phyloP scores from a whole-genome alignment of 257 asterid species.

The Ligustrum vulgare region DNA sequence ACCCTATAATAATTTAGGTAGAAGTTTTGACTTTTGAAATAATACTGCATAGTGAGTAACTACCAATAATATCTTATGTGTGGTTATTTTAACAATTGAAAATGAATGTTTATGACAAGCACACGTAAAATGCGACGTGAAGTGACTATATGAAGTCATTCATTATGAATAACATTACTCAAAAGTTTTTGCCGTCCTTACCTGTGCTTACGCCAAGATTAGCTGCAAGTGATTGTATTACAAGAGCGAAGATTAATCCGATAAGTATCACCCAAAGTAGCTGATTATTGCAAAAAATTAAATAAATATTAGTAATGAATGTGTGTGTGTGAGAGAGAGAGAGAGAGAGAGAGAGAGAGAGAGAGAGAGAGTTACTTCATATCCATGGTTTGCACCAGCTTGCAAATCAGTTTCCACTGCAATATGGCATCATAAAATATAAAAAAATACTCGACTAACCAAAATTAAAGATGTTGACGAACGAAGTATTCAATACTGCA shows the following conservation, averaged over 20 bases:
- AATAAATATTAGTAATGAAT: not conserved
- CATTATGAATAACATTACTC: too few species aligned
- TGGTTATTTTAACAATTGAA: too few species aligned
- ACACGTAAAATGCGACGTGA: too few species aligned
- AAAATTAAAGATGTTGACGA: too few species aligned
- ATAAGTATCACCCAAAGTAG: slow-evolving; percentile 87
- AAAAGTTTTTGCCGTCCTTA: slow-evolving; percentile 16
- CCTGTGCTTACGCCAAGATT: slow-evolving; percentile 96
- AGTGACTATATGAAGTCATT: too few species aligned
- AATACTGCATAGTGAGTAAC: too few species aligned
- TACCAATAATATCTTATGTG: too few species aligned
- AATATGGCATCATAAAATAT: not conserved
- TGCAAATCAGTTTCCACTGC: slow-evolving; percentile 96
- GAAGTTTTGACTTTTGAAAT: too few species aligned
- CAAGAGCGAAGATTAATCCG: slow-evolving; percentile 81
- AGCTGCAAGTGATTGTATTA: slow-evolving; percentile 94
- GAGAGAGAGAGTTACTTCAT: slow-evolving; percentile 38
- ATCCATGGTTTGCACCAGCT: slow-evolving; percentile 89
- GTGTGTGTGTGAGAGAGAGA: not conserved
- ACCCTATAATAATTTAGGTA: too few species aligned
- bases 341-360: too few species aligned
- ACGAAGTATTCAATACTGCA: too few species aligned
- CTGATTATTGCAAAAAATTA: slow-evolving; percentile 34
- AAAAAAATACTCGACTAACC: not conserved
- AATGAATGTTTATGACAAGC: too few species aligned